These are phyloP conservation scores for Hypoxylon sp. DNA, from an alignment of 2,329 filamentous ascomycete species.

Conservation along the genomic window DNA sequence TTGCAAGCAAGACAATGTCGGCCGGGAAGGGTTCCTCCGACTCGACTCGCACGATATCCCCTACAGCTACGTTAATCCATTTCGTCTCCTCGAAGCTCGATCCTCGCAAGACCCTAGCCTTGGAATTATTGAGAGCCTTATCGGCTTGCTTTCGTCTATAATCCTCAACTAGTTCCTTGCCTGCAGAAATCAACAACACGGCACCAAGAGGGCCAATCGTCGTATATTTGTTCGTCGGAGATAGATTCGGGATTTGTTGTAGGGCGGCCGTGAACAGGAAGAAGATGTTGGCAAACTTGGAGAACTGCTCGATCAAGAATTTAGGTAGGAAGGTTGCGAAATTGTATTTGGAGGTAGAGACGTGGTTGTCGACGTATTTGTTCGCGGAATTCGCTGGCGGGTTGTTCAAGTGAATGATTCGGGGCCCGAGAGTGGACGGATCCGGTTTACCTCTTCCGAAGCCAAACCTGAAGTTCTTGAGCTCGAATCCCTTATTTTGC, in stretches of 20 bases:
- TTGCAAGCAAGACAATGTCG: slow-evolving; percentile 90
- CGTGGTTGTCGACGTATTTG: slow-evolving; percentile 96
- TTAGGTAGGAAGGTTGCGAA: slow-evolving; percentile 92
- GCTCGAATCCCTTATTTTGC: slow-evolving; percentile 71
- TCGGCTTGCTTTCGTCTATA: slow-evolving; percentile 91
- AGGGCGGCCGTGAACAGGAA: slow-evolving; percentile 97
- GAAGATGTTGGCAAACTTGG: slow-evolving; percentile 98
- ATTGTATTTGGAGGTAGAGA: slow-evolving; percentile 99
- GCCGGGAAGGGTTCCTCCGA: slow-evolving; percentile 96
- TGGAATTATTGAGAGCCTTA: slow-evolving; percentile 87
- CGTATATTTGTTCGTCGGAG: slow-evolving; percentile 94
- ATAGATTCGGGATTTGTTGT: slow-evolving; percentile 95
- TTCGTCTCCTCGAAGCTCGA: slow-evolving; percentile 87
- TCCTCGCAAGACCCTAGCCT: slow-evolving; percentile 84
- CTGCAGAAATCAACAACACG: slow-evolving; percentile 92
- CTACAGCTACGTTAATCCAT: slow-evolving; percentile 94
- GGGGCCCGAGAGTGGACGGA: slow-evolving; percentile 88
- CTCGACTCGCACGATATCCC: slow-evolving; percentile 91
- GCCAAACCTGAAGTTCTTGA: slow-evolving; percentile 90
- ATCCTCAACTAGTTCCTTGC: slow-evolving; percentile 94
- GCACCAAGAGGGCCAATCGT: slow-evolving; percentile 94
- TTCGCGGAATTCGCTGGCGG: slow-evolving; percentile 88
- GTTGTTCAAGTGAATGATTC: slow-evolving; percentile 96
- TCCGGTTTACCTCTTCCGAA: slow-evolving; percentile 88
- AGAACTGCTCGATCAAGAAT: slow-evolving; percentile 98